These are phyloP conservation scores for Cryphonectria naterciae DNA, from an alignment of 2,329 filamentous ascomycete species.

Conservation along the genomic window DNA sequence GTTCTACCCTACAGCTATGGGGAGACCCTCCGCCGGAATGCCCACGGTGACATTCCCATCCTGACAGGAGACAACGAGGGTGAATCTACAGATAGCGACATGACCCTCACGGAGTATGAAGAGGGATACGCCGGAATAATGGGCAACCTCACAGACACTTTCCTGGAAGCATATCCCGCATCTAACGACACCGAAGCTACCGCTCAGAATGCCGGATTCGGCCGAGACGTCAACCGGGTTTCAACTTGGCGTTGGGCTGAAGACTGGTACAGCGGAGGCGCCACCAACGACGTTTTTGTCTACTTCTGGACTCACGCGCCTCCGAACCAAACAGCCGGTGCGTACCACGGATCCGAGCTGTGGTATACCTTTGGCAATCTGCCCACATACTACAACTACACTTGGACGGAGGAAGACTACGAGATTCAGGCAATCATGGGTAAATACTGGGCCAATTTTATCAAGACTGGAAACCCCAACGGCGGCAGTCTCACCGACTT, in stretches of 20 bases:
- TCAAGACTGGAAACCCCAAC: too few species aligned
- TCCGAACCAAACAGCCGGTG: too few species aligned
- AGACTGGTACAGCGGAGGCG: slow-evolving; percentile 34
- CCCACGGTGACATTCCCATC: not conserved
- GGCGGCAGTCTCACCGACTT: not conserved
- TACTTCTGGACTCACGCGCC: too few species aligned
- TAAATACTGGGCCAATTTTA: slow-evolving; percentile 10
- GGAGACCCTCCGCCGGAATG: not conserved
- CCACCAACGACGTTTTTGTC: slow-evolving; percentile 18
- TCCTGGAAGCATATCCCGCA: slow-evolving; percentile 28
- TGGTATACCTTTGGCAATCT: slow-evolving; percentile 40
- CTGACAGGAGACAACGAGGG: slow-evolving; percentile 8
- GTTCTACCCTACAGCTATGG: slow-evolving; percentile 2
- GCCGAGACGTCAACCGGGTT: slow-evolving; percentile 29
- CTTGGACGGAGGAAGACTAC: not conserved
- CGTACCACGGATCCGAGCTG: slow-evolving; percentile 31
- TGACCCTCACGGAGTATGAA: slow-evolving; percentile 30
- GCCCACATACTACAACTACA: slow-evolving; percentile 22
- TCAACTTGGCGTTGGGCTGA: slow-evolving; percentile 36
- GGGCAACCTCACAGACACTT: slow-evolving; percentile 31
- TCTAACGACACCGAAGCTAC: not conserved
- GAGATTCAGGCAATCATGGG: slow-evolving; percentile 32
- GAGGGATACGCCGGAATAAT: slow-evolving; percentile 33
- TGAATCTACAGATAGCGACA: slow-evolving; percentile 4
- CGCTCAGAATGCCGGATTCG: not conserved